Conservation (phyloP, 1,139 yeast species). For the Blastobotrys petasosporus region DNA sequence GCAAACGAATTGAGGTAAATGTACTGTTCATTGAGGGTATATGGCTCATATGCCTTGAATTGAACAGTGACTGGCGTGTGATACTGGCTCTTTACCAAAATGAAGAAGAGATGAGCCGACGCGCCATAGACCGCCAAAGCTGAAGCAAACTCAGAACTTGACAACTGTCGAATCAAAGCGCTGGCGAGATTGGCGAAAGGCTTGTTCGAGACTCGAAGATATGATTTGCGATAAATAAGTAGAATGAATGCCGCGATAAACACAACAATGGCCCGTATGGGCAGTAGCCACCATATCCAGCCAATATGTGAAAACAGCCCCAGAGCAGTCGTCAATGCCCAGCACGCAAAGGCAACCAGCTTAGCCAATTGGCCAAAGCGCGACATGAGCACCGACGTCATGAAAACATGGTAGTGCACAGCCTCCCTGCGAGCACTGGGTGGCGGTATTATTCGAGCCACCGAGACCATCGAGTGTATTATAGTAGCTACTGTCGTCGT, state of each 20-base stretch:
- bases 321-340: conserved; percentile 16
- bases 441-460: conserved; percentile 20
- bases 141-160: conserved; percentile 36
- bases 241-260: conserved; percentile 24
- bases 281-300: conserved; percentile 25
- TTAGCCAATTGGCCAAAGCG: conserved; percentile 28
- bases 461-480: conserved; percentile 17
- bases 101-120: conserved; percentile 38
- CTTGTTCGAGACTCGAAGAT: conserved; percentile 20
- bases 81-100: conserved; percentile 33
- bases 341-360: conserved; percentile 22
- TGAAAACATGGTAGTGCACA: conserved; percentile 26
- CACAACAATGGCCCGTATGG: conserved; percentile 23
- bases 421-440: conserved; percentile 16
- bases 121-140: conserved; percentile 37
- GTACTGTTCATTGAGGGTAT: conserved; percentile 57
- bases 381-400: conserved; percentile 25
- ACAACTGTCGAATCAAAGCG: conserved; percentile 40
- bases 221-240: conserved; percentile 28
- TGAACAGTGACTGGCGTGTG: conserved; percentile 24
- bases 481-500: not conserved
- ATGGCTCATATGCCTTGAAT: conserved; percentile 41
- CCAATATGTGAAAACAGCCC: conserved; percentile 18
- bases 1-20: conserved; percentile 47
- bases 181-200: conserved; percentile 19